A percentile compares a stretch with the other conserved stretches of the same genome.
phyloP scores from a whole-genome alignment of 148 eudicot species.

The Amaranthus cruentus region DNA sequence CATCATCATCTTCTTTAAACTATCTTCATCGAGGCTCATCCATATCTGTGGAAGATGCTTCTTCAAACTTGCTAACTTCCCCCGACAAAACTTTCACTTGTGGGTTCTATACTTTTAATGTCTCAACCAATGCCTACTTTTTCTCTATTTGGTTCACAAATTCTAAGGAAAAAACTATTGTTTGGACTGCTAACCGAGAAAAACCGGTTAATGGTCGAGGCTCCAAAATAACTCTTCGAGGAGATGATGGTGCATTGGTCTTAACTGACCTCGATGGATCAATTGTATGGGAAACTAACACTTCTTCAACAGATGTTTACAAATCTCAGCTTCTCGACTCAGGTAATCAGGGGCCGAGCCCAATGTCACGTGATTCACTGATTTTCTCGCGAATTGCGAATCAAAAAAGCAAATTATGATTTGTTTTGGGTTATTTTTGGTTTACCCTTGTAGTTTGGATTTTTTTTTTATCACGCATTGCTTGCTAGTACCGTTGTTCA shows the following conservation, averaged over 20 bases:
- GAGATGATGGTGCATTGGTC: constrained; percentile 22
- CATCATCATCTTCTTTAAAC: constrained; percentile 27
- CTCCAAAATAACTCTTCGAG: constrained; percentile 23
- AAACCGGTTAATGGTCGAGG: constrained; percentile 35
- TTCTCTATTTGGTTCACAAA: constrained; percentile 40
- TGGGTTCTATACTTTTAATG: constrained; percentile 29
- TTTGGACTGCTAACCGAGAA: constrained; percentile 48
- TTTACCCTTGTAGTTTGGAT: too few relatives aligned
- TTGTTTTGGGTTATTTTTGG: too few relatives aligned
- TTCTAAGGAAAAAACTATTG: constrained; percentile 16
- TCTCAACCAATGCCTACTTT: constrained; percentile 28
- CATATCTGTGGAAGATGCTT: constrained; percentile 18
- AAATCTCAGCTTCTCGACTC: constrained; percentile 31
- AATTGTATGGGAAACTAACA: constrained; percentile 37
- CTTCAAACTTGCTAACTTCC: constrained; percentile 20
- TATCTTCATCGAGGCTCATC: constrained; percentile 4
- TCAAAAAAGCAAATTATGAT: too few relatives aligned
- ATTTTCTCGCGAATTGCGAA: too few relatives aligned
- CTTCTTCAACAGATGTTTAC: constrained; percentile 24
- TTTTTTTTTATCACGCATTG: too few relatives aligned
- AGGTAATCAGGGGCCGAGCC: constrained; percentile 28
- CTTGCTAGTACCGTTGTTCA: too few relatives aligned
- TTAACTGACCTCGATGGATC: constrained; percentile 40
- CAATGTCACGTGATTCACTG: too few relatives aligned
- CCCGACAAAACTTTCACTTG: constrained; percentile 30